Evolutionary conservation across 257 asterid species (phyloP), one percentile per base, ranked within the genome.

Genomic region (Solanum clarkiae): DNA sequence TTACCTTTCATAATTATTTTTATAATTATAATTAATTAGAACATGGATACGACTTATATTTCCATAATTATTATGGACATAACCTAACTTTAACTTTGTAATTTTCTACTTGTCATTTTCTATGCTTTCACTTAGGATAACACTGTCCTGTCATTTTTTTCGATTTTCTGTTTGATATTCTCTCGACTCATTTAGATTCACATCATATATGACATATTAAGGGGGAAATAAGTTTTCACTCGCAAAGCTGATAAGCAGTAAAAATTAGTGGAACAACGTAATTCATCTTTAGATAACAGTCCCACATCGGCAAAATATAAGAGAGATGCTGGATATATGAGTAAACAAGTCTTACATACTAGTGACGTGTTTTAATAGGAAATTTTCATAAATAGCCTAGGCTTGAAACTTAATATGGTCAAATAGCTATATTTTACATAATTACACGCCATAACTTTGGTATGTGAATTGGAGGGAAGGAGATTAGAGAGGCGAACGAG

Each of bases 251-350:
- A 3, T 22, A 60, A 22, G 22, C 15, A 22, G 16, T 60, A 11
- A n/a, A n/a, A 22, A 60, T 10, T 60, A 22, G 68, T 36, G 42
- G 5, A 36, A 36, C 6, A 36, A 4, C 42, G 36, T 32, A 32
- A 3, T 32, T 0, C 42, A 36, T 36, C 1, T 36, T 36, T 36
- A 36, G 42, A 36, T 36, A 36, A 5, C 4, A 36, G 6, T 36
- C 1, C 0, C 1, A 36, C 0, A 36, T 36, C 42, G 42, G 1
- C 2, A 36, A 36, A 36, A 36, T 5, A 36, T 36, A 36, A 0
- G 1, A 36, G 6, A 36, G 3, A 36, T 36, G 0, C 1, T 36
- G 1, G 6, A 36, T 36, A 36, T 5, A 36, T 4, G 4, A 4
- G 6, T 36, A 36, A 36, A 36, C 6, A 36, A 3, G 6, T 36